These are phyloP conservation scores for Aspergillus sojae DNA, from an alignment of 2,329 filamentous ascomycete species.

Conservation along the genomic window DNA sequence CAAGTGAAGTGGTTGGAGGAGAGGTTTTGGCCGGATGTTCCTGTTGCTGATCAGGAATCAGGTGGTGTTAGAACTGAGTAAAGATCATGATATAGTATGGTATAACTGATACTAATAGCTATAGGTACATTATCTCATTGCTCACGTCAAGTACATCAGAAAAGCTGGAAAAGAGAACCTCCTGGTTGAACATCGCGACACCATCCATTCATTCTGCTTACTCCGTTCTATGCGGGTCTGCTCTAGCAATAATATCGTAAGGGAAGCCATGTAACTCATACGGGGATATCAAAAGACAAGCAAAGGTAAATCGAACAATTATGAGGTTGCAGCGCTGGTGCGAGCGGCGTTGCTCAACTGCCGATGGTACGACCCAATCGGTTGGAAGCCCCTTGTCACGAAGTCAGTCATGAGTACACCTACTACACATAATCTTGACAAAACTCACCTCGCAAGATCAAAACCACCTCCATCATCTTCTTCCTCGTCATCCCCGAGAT, in stretches of 20 bases:
- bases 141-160: background rate
- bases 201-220: background rate
- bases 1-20: constrained; percentile 58
- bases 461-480: constrained; percentile 48
- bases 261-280: constrained; percentile 7
- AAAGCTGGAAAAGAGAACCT: background rate
- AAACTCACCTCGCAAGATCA: constrained; percentile 48
- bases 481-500: constrained; percentile 37
- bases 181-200: background rate
- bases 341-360: constrained; percentile 44
- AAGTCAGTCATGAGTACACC: background rate
- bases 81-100: background rate
- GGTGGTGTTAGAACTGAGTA: too few species aligned
- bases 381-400: constrained; percentile 47
- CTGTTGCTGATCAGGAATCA: background rate
- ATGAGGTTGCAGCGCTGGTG: constrained; percentile 34
- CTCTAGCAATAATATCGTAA: constrained; percentile 4
- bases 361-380: constrained; percentile 51
- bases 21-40: constrained; percentile 59
- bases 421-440: background rate
- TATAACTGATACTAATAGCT: background rate
- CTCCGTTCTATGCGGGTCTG: constrained; percentile 6
- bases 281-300: background rate
- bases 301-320: background rate
- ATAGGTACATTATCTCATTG: constrained; percentile 1